phyloP scores from a whole-genome alignment of 73 alveolate genomes.

The Paramecium biaurelia region DNA sequence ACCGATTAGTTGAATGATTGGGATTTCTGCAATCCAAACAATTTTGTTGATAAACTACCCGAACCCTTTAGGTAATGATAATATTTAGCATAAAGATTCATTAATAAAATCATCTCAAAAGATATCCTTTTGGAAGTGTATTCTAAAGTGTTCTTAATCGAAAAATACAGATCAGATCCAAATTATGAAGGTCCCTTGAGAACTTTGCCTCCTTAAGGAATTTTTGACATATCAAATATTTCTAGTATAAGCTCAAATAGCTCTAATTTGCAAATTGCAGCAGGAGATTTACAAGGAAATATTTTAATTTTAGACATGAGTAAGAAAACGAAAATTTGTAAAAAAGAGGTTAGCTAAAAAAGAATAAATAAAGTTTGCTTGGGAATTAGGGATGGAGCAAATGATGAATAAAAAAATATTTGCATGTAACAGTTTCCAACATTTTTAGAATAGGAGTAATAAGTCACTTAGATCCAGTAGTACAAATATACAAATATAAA shows the following conservation, averaged over 20 bases:
- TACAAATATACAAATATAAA: conserved; percentile 26
- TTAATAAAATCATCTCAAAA: conserved; percentile 37
- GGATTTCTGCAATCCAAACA: conserved; percentile 60
- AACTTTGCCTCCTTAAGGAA: conserved; percentile 61
- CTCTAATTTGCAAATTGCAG: conserved; percentile 28
- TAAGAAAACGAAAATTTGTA: conserved; percentile 51
- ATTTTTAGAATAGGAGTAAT: conserved; percentile 13
- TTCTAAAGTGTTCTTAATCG: conserved; percentile 48
- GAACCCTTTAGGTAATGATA: conserved; percentile 53
- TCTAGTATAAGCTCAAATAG: conserved; percentile 22
- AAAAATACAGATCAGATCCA: conserved; percentile 61
- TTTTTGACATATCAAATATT: conserved; percentile 50
- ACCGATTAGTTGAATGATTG: conserved; percentile 54
- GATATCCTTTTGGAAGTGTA: conserved; percentile 37
- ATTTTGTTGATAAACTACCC: conserved; percentile 36
- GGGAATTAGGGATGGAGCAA: background rate
- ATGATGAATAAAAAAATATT: conserved; percentile 19
- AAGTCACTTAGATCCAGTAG: conserved; percentile 53
- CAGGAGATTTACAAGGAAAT: conserved; percentile 57
- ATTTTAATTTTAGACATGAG: conserved; percentile 45
- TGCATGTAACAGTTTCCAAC: conserved; percentile 13
- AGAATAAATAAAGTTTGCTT: conserved; percentile 17
- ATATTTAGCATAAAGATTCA: background rate
- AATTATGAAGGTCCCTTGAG: conserved; percentile 62
- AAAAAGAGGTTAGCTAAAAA: conserved; percentile 51